These are phyloP conservation scores for Urtica urens DNA, from an alignment of 306 rosid genomes.

Conservation along the genomic window DNA sequence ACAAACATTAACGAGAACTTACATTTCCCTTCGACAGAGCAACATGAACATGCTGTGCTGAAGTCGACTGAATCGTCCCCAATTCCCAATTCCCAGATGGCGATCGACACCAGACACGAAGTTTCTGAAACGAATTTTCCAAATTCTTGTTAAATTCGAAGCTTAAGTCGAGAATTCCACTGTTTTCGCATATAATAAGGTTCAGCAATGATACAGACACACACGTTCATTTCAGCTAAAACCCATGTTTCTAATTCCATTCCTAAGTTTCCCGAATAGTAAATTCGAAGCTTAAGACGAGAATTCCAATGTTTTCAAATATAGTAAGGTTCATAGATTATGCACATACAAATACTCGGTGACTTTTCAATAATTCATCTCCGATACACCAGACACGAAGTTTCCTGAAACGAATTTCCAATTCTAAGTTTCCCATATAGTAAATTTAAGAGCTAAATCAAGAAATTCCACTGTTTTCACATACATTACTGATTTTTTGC, in stretches of 20 bases:
- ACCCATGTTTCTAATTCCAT: too few relatives aligned
- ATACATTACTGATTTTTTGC: too few relatives aligned
- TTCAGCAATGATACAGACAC: too few relatives aligned
- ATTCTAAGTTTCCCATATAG: background rate
- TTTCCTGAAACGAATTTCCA: slow-evolving; percentile 48
- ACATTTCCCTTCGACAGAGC: slow-evolving; percentile 62
- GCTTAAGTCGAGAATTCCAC: too few relatives aligned
- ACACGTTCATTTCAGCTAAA: too few relatives aligned
- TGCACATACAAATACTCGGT: too few relatives aligned
- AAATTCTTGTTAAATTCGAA: background rate
- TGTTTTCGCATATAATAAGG: too few relatives aligned
- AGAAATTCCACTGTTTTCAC: background rate
- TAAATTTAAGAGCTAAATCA: background rate
- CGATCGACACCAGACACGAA: slow-evolving; percentile 77
- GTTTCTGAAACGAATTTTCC: slow-evolving; percentile 54
- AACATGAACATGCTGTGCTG: slow-evolving; percentile 60
- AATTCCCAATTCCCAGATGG: slow-evolving; percentile 63
- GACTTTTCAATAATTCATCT: too few relatives aligned
- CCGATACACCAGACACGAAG: slow-evolving; percentile 94
- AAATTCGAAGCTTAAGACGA: too few relatives aligned
- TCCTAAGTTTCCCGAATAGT: too few relatives aligned
- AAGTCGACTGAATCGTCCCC: slow-evolving; percentile 67
- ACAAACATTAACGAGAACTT: slow-evolving; percentile 17
- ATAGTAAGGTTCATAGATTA: too few relatives aligned
- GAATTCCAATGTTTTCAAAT: too few relatives aligned